Conservation (phyloP, 2,329 filamentous ascomycete genomes). For the Aspergillus aculeatus region DNA sequence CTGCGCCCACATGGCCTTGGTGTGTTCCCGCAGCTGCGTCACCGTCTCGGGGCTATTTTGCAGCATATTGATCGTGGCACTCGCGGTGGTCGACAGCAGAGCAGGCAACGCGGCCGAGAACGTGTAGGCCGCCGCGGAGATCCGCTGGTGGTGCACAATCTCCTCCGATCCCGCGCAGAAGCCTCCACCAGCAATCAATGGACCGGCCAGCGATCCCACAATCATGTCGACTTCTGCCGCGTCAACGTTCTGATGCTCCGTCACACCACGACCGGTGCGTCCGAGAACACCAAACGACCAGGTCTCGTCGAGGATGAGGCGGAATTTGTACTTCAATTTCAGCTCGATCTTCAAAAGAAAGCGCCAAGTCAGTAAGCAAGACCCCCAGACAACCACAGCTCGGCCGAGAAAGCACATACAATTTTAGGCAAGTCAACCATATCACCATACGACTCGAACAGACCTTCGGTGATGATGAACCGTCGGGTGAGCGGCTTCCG, state of each 20-base stretch:
- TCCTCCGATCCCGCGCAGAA: constrained; percentile 92
- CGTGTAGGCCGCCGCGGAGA: constrained; percentile 88
- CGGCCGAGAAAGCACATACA: constrained; percentile 49
- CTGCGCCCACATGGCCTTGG: constrained; percentile 79
- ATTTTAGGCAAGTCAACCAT: constrained; percentile 80
- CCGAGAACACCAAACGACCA: constrained; percentile 96
- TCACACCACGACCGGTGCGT: constrained; percentile 84
- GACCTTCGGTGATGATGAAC: constrained; percentile 92
- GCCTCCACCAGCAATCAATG: constrained; percentile 86
- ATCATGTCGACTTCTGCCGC: constrained; percentile 95
- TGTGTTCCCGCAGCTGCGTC: constrained; percentile 76
- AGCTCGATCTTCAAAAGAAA: constrained; percentile 66
- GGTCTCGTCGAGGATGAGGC: constrained; percentile 93
- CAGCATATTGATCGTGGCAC: constrained; percentile 81
- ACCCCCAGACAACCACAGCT: background rate
- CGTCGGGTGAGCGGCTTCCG: constrained; percentile 85
- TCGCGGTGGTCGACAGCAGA: constrained; percentile 91
- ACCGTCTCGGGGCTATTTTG: constrained; percentile 85
- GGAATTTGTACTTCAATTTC: constrained; percentile 96
- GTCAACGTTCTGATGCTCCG: constrained; percentile 95
- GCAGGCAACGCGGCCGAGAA: constrained; percentile 94
- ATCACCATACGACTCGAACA: constrained; percentile 90
- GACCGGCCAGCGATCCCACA: constrained; percentile 84
- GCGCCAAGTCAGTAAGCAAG: constrained; percentile 7
- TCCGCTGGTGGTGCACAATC: constrained; percentile 93